Base-by-base conservation (phyloP, 257 asterid genomes). In the Solanum sparsipilum region DNA sequence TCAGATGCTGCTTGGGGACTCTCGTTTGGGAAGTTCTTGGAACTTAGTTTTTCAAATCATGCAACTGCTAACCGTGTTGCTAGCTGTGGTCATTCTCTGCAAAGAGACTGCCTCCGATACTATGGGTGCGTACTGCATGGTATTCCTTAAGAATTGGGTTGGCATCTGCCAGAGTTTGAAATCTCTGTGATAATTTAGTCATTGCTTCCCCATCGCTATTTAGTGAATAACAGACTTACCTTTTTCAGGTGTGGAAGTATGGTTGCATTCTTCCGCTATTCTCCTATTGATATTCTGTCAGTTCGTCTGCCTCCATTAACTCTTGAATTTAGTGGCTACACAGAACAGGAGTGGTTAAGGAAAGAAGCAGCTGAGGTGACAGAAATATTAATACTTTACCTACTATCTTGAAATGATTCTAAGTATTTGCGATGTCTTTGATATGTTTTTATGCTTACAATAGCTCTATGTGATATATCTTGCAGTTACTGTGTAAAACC, bases 1-100 rank as follows among this genome's bases (percentile, higher is more conserved):
- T 96, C 99, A 25, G 95, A 95, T 91, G 94, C 99, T 85, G 99
- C 99, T 48, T 96, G 99, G 99, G 99, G 99, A 23, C 98, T 97
- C 76, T 97, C 99, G 13, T 96, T 97, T 78, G 99, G 99, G 63
- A 97, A 96, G 92, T 96, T 97, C 93, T 96, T 97, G 76, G 99
- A 97, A 90, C 98, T 97, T 89, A 97, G 99, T 89, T 97, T 97
- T 84, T 96, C 97, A n/a, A 94, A 93, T 88, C 98, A 96, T 89
- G 94, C 95, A 10, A 94, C 98, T 70, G 99, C 98, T 56, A 97
- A 97, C 88, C 99, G 99, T 88, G 92, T 96, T 46, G 99, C 99
- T 10, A 93, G 89, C 91, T 97, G 99, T 87, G 99, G 99, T 29
- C 99, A 97, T 93, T 97, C 99, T 9, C 91, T 97, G 84, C 99